Evolutionary conservation across 2,329 filamentous ascomycete species (phyloP).

Genomic region (Venturiaceae sp.): DNA sequence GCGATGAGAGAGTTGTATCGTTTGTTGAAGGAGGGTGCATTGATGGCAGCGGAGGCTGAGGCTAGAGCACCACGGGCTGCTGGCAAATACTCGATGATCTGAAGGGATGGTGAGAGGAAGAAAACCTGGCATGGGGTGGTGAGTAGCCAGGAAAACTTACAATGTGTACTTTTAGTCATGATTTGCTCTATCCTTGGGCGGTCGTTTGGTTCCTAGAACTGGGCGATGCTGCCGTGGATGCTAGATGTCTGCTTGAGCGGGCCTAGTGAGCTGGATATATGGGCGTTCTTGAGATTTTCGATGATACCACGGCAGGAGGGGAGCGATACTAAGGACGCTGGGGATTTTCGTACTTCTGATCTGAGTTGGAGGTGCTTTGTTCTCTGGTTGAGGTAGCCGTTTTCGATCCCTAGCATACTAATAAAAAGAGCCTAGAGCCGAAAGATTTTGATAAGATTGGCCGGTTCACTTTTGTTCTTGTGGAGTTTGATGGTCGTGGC

Average conservation of each 20-base stretch:
- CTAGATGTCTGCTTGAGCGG: no score
- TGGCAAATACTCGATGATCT: not conserved
- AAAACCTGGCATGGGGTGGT: no score
- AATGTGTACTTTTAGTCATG: not conserved
- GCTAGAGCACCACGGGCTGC: constrained; percentile 51
- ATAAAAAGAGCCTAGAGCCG: not conserved
- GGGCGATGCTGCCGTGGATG: no score
- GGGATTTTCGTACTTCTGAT: no score
- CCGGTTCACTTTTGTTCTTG: no score
- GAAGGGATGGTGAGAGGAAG: not conserved
- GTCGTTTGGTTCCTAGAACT: not conserved
- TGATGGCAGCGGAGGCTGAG: constrained; percentile 82
- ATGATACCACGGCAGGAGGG: not conserved
- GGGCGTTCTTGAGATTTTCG: not conserved
- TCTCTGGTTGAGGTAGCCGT: no score
- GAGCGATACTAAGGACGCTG: no score
- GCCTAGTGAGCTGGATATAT: not conserved
- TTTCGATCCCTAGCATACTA: no score
- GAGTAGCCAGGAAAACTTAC: not conserved
- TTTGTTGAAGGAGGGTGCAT: constrained; percentile 79
- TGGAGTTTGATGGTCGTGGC: no score
- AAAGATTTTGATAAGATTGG: not conserved
- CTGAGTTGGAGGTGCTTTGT: no score
- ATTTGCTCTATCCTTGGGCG: not conserved
- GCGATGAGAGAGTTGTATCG: constrained; percentile 87